Evolutionary conservation across 345 rosid species (phyloP).

Genomic region (Pistacia integerrima): DNA sequence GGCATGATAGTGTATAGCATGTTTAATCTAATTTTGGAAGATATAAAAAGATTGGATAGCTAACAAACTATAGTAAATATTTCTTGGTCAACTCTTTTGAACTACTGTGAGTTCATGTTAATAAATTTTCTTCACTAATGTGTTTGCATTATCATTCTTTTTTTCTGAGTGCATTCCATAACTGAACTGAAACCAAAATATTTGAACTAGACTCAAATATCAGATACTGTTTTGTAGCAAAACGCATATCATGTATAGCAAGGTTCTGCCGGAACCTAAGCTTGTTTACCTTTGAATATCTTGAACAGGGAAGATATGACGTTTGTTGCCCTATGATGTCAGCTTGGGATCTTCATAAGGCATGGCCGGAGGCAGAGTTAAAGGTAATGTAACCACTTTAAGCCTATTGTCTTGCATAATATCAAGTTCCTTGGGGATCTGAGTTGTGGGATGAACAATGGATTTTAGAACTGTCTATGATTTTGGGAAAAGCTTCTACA

Average conservation of each 20-base stretch:
- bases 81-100: not conserved
- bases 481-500: not conserved
- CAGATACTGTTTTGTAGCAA: not conserved
- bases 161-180: not conserved
- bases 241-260: not conserved
- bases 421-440: constrained; percentile 3
- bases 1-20: not conserved
- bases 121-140: not conserved
- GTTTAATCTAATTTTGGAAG: not conserved
- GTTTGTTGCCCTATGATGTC: constrained; percentile 97
- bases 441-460: not conserved
- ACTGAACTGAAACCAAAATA: not conserved
- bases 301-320: constrained; percentile 93
- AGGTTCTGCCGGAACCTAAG: not conserved
- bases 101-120: not conserved
- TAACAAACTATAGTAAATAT: not conserved
- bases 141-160: not conserved
- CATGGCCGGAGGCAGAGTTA: constrained; percentile 94
- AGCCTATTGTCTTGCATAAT: constrained; percentile 2
- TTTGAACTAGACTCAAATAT: not conserved
- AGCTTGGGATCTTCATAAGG: constrained; percentile 98
- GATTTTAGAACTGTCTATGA: not conserved
- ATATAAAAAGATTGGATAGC: not conserved
- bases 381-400: constrained; percentile 46
- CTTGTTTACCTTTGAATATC: constrained; percentile 1